phyloP scores from a whole-genome alignment of 2,329 filamentous ascomycete species.

The Botryotinia calthae region DNA sequence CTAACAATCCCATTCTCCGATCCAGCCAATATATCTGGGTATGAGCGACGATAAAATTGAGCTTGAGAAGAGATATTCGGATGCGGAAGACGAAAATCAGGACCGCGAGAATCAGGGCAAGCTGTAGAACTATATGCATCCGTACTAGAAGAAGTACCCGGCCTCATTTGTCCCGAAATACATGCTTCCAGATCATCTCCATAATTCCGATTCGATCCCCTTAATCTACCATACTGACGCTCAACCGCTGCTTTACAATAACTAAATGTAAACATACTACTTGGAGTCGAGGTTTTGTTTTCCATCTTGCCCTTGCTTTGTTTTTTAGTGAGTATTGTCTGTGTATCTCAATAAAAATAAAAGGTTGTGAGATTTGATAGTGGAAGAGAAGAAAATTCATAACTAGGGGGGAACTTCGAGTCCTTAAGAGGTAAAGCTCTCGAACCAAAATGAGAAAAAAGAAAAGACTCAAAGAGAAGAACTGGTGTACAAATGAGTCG shows the following conservation, averaged over 20 bases:
- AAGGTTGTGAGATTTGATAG: background rate
- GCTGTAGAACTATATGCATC: background rate
- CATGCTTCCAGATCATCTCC: background rate
- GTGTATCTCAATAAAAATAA: background rate
- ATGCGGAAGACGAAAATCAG: background rate
- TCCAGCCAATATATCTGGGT: background rate
- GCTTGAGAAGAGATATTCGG: background rate
- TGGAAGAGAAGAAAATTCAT: background rate
- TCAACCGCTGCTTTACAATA: background rate
- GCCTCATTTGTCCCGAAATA: too few relatives aligned
- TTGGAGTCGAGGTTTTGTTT: background rate
- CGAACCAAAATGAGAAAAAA: background rate
- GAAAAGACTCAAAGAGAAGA: background rate
- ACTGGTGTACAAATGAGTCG: background rate
- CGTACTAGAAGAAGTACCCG: background rate
- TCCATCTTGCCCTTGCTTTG: background rate
- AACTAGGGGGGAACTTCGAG: background rate
- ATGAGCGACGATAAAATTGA: background rate
- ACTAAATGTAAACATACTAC: background rate
- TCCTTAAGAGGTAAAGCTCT: background rate
- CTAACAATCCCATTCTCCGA: background rate
- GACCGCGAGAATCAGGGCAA: background rate
- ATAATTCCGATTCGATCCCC: background rate
- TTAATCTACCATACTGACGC: background rate
- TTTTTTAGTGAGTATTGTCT: background rate